Conservation (phyloP, 1,284 basidiomycete species). For the Ganoderma lucidum region DNA sequence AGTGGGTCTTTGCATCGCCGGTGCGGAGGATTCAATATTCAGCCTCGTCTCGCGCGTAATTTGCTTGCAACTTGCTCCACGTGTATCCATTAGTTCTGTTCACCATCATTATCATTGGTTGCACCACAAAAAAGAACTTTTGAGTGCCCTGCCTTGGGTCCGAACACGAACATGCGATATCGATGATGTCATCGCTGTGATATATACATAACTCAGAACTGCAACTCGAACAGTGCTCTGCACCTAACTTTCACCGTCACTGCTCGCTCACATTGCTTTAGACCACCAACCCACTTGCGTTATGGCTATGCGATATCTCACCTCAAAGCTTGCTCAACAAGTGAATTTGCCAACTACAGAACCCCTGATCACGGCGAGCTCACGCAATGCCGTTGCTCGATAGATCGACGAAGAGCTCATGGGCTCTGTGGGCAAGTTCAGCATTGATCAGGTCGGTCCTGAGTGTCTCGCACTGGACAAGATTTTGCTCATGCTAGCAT, state of each 20-base stretch:
- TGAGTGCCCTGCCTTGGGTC: neutral
- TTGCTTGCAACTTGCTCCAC: neutral
- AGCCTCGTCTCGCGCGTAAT: neutral
- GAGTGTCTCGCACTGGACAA: neutral
- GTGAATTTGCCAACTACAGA: slow-evolving; percentile 45
- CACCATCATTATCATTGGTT: neutral
- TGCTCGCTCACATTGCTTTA: neutral
- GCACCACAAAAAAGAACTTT: neutral
- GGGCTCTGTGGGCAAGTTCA: slow-evolving; percentile 85
- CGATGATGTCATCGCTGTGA: slow-evolving; percentile 11
- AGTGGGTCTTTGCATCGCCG: no score
- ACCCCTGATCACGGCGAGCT: slow-evolving; percentile 6
- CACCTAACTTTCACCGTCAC: neutral
- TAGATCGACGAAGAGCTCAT: slow-evolving; percentile 95
- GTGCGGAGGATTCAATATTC: no score
- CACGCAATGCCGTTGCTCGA: slow-evolving; percentile 18
- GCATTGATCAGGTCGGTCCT: slow-evolving; percentile 80
- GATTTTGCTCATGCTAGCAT: neutral
- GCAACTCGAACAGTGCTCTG: neutral
- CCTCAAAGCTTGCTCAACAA: slow-evolving; percentile 84
- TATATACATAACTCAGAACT: neutral
- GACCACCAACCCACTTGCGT: slow-evolving; percentile 23
- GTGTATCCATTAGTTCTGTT: neutral
- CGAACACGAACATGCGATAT: neutral
- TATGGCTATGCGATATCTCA: slow-evolving; percentile 81